Evolutionary conservation across 2,329 filamentous ascomycete species (phyloP), one percentile per base, ranked within the genome.

Genomic region (Dryadomyces quercus-mongolicae): DNA sequence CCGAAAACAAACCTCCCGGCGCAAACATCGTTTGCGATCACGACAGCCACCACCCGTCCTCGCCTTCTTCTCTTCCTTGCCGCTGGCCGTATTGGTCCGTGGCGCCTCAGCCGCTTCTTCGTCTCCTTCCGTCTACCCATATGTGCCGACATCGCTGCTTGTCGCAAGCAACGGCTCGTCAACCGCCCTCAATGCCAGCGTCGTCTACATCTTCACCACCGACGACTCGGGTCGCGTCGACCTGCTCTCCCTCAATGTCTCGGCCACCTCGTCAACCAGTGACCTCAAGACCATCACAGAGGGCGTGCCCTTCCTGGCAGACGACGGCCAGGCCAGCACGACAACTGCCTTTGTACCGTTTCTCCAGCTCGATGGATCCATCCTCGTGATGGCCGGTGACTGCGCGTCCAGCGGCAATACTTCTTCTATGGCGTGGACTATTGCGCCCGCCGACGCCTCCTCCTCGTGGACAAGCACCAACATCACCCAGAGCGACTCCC

Each of bases 101-200:
- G 18, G 55, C 55, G 36, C 49, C 36, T 22, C 62, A 42, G 58
- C 64, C 42, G 62, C 67, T 5, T 42, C 56, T 7, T 71, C 74
- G 52, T 71, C 74, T 7, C 71, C 74, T 52, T 71, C 74, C 61
- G 67, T 66, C 50, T 75, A 89, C 52, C 89, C 88, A 25, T 95
- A 94, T 71, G 82, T 84, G 54, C 86, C 88, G 2, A 89, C 89
- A 0, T 81, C 79, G 34, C 76, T 94, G 52, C 77, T 92, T 55
- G 74, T 82, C 48, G 73, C 77, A 7, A 64, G 68, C 55, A 66
- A 72, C 53, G 73, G 77, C 57, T 67, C 36, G 31, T 49, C 47
- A 15, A 13, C 34, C 20, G 16, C 36, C 18, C 13, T 7, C 16
- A 13, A 50, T 9, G 43, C 43, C 62, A 51, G 80, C 18, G 65